Base-by-base conservation (phyloP, 306 rosid species). In the Medicago arabica region DNA sequence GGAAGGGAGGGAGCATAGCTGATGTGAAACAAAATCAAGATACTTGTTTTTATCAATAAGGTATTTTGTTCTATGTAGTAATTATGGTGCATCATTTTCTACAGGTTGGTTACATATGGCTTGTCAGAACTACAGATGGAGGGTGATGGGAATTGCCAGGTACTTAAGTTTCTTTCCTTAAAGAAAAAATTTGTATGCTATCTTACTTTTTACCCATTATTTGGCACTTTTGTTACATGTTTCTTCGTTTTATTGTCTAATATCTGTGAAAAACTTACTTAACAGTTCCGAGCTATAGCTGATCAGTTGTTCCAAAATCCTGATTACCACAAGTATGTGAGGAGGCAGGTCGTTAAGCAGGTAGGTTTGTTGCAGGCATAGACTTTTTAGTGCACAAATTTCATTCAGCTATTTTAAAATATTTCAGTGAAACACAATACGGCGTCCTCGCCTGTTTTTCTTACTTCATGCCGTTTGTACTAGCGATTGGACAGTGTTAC, bases 91-190 rank as follows among this genome's bases (percentile, higher is more conserved):
- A 16, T 38, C 25, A 28, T 73, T 79, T 73, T 31, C 54, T 85
- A 58, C 87, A 95, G 99, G 89, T 78, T 96, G 84, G 90, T 69
- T 73, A 88, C 97, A 9, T 89, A 96, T 85, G 92, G 90, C 76
- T 85, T 96, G 78, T 85, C 89, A 36, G 99, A 90, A 80, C 87
- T 92, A 54, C 99, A 88, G 79, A 96, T 96, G 81, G 96, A 96
- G 88, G 99, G 99, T 75, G 99, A 96, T 80, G 99, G 99, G 77
- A 96, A 96, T 87, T 96, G 99, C 72, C 99, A 96, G 99, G 99
- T 96, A 76, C 69, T 78, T 51, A 0, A 17, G 62, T 8, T 65
- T 57, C 43, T 72, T 58, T 21, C 6, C 11, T 11, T 31, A 6
- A 3, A 34, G 28, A 64, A 46, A 77, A 71, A 36, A 36, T 18